Evolutionary conservation across 805 yeast genomes (phyloP).

Genomic region (Yarrowia porcina): DNA sequence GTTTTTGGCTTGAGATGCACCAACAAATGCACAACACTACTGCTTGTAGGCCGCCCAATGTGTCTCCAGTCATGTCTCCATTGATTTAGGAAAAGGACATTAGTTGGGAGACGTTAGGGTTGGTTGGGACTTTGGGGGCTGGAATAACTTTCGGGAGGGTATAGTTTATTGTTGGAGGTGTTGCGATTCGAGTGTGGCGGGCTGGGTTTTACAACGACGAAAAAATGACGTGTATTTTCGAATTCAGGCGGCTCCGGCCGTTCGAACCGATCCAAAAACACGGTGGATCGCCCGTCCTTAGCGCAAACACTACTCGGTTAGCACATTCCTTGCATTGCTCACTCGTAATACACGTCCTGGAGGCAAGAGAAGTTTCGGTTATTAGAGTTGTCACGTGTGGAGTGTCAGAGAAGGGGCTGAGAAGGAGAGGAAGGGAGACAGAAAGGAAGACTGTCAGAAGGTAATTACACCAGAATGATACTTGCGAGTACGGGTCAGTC

Average conservation of each 20-base stretch:
- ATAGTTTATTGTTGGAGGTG: neutral
- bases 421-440: neutral
- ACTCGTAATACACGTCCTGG: neutral
- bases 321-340: neutral
- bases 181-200: neutral
- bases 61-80: too few relatives aligned
- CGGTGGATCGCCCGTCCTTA: neutral
- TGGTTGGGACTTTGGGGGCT: too few relatives aligned
- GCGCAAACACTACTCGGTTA: neutral
- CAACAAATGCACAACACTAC: too few relatives aligned
- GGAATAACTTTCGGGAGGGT: neutral
- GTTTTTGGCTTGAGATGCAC: too few relatives aligned
- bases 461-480: too few relatives aligned
- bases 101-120: too few relatives aligned
- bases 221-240: neutral
- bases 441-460: neutral
- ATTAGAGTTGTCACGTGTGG: constrained; percentile 2
- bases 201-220: neutral
- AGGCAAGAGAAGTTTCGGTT: constrained; percentile 12
- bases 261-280: neutral
- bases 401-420: neutral
- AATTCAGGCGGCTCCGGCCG: neutral
- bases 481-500: too few relatives aligned
- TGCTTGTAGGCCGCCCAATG: too few relatives aligned
- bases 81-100: too few relatives aligned